Evolutionary conservation across 257 asterid genomes (phyloP).

Genomic region (Ajuga chamaepitys): DNA sequence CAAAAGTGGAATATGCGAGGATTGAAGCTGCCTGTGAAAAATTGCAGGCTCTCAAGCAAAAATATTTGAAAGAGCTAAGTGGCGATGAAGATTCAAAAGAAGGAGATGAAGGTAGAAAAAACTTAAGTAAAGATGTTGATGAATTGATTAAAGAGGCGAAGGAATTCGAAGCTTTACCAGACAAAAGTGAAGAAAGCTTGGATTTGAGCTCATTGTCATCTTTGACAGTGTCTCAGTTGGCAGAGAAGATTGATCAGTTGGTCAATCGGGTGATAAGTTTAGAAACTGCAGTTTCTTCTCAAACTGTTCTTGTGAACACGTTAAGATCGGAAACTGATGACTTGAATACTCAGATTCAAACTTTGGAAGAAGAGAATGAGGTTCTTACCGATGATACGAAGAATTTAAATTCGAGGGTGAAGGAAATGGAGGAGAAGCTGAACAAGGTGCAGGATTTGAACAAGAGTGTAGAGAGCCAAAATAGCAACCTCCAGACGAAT

Average conservation of each 20-base stretch:
- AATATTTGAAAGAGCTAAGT: constrained; percentile 10
- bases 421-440: constrained; percentile 36
- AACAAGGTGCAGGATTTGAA: constrained; percentile 36
- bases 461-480: constrained; percentile 35
- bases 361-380: constrained; percentile 33
- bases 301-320: constrained; percentile 42
- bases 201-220: constrained; percentile 9
- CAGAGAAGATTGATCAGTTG: constrained; percentile 50
- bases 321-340: constrained; percentile 48
- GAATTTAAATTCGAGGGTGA: constrained; percentile 17
- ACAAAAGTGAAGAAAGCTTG: constrained; percentile 11
- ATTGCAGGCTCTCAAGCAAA: constrained; percentile 22
- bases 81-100: background rate
- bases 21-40: constrained; percentile 32
- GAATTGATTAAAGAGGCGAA: constrained; percentile 14
- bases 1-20: constrained; percentile 31
- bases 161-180: constrained; percentile 13
- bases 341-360: constrained; percentile 32
- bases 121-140: constrained; percentile 9
- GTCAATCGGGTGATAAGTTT: constrained; percentile 46
- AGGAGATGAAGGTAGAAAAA: background rate
- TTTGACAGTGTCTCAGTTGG: constrained; percentile 29
- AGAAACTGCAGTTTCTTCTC: constrained; percentile 52
- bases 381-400: constrained; percentile 15
- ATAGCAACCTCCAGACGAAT: constrained; percentile 25